These are phyloP conservation scores for Boeremia lycopersici DNA, from an alignment of 2,329 filamentous ascomycete genomes.

Conservation along the genomic window DNA sequence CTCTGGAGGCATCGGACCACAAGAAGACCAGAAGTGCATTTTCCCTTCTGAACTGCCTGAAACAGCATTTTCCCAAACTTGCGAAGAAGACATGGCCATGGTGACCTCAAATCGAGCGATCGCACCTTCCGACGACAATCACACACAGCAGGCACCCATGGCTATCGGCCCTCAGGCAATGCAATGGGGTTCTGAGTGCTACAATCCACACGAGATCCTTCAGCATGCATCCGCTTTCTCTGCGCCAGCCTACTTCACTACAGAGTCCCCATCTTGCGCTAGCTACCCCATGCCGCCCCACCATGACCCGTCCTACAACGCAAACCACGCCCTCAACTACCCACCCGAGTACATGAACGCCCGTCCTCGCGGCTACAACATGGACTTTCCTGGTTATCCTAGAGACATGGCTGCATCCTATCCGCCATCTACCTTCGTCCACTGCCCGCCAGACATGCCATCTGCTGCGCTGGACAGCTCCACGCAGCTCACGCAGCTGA, in stretches of 20 bases:
- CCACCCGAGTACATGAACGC: conserved; percentile 18
- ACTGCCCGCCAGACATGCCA: conserved; percentile 34
- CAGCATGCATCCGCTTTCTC: conserved; percentile 22
- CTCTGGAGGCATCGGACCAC: conserved; percentile 22
- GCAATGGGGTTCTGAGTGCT: conserved; percentile 30
- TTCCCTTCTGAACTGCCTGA: conserved; percentile 27
- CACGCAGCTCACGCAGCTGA: conserved; percentile 29
- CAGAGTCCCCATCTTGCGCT: conserved; percentile 9
- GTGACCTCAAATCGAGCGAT: conserved; percentile 21
- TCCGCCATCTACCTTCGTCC: conserved; percentile 41
- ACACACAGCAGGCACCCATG: conserved; percentile 18
- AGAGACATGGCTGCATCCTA: conserved; percentile 27
- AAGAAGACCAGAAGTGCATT: conserved; percentile 22
- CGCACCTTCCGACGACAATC: conserved; percentile 8
- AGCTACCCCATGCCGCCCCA: conserved; percentile 24
- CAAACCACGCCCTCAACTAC: conserved; percentile 32
- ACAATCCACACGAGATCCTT: conserved; percentile 15
- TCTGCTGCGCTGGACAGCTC: conserved; percentile 28
- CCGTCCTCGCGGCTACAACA: conserved; percentile 32
- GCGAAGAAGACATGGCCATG: conserved; percentile 20
- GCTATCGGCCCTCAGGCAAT: conserved; percentile 20
- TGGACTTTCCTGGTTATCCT: conserved; percentile 23
- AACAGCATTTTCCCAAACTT: conserved; percentile 14
- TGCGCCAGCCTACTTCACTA: conserved; percentile 15
- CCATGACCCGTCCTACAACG: conserved; percentile 29